Conservation (phyloP, 2,329 filamentous ascomycete genomes). For the Alternaria gansuensis region DNA sequence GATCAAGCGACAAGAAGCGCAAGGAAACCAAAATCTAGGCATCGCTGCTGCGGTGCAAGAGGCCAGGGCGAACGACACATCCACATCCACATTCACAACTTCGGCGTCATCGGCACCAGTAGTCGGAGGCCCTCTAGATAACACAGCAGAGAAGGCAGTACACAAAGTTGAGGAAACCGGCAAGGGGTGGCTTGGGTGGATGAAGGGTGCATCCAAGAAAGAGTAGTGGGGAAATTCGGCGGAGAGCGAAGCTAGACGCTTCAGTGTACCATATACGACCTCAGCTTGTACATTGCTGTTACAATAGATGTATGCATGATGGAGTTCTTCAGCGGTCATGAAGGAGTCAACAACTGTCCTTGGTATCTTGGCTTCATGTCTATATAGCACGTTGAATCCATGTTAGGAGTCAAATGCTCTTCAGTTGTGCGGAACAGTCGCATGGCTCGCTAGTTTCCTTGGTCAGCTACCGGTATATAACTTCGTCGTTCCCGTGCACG, state of each 20-base stretch:
- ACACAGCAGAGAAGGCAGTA: constrained; percentile 54
- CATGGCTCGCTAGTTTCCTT: constrained; percentile 27
- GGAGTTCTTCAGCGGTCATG: constrained; percentile 40
- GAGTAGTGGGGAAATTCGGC: not conserved
- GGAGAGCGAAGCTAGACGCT: constrained; percentile 11
- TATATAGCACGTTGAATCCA: constrained; percentile 28
- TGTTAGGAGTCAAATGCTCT: constrained; percentile 7
- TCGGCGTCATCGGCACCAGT: constrained; percentile 39
- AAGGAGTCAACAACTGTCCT: constrained; percentile 30
- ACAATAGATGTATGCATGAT: constrained; percentile 47
- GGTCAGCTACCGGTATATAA: constrained; percentile 62
- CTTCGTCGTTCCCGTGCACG: constrained; percentile 58
- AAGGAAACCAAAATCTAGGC: constrained; percentile 31
- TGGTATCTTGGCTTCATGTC: constrained; percentile 44
- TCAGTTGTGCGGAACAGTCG: not conserved
- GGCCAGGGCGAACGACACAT: constrained; percentile 35
- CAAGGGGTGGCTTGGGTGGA: constrained; percentile 59
- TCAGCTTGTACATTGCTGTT: constrained; percentile 48
- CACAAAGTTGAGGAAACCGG: constrained; percentile 49
- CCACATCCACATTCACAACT: constrained; percentile 18
- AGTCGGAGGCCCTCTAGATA: constrained; percentile 58
- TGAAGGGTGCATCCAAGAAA: constrained; percentile 49
- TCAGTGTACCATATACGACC: constrained; percentile 46
- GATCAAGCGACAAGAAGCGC: constrained; percentile 41
- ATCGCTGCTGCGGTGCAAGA: constrained; percentile 48